These are phyloP conservation scores for Laburnicola sp. DNA, from an alignment of 2,329 filamentous ascomycete species.

Conservation along the genomic window DNA sequence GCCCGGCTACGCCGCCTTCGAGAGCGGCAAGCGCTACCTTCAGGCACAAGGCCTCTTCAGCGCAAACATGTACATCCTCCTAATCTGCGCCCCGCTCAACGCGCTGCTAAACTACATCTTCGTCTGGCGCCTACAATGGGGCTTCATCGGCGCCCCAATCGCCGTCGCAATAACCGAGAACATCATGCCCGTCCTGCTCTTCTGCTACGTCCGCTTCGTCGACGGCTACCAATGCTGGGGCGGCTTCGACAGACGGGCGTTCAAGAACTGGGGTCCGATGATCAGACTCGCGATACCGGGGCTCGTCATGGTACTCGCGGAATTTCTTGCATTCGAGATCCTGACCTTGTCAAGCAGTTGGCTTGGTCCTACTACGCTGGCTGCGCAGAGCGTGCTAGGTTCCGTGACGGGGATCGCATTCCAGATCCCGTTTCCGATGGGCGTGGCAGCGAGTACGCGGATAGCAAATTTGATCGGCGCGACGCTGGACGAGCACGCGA, in stretches of 20 bases:
- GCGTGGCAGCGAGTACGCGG: slow-evolving; percentile 83
- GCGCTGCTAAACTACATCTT: slow-evolving; percentile 79
- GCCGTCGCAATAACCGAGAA: slow-evolving; percentile 76
- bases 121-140: slow-evolving; percentile 63
- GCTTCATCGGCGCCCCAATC: slow-evolving; percentile 77
- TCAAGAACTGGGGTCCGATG: slow-evolving; percentile 81
- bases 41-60: slow-evolving; percentile 88
- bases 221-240: slow-evolving; percentile 78
- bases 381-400: slow-evolving; percentile 83
- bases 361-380: slow-evolving; percentile 76
- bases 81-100: slow-evolving; percentile 82
- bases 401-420: slow-evolving; percentile 80
- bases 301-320: slow-evolving; percentile 90
- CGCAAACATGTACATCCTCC: slow-evolving; percentile 78
- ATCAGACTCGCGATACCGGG: slow-evolving; percentile 84
- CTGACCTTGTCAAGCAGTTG: slow-evolving; percentile 81
- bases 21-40: slow-evolving; percentile 80
- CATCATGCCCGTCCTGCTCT: slow-evolving; percentile 71
- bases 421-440: slow-evolving; percentile 89
- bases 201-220: slow-evolving; percentile 73
- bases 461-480: slow-evolving; percentile 93
- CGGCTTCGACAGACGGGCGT: slow-evolving; percentile 70
- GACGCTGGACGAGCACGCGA: slow-evolving; percentile 76
- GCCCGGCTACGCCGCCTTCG: slow-evolving; percentile 75
- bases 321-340: slow-evolving; percentile 91